Percentiles rank a stretch among this genome's conserved stretches.
phyloP scores from a whole-genome alignment of 2,329 filamentous ascomycete species.

The Fusarium sp. region DNA sequence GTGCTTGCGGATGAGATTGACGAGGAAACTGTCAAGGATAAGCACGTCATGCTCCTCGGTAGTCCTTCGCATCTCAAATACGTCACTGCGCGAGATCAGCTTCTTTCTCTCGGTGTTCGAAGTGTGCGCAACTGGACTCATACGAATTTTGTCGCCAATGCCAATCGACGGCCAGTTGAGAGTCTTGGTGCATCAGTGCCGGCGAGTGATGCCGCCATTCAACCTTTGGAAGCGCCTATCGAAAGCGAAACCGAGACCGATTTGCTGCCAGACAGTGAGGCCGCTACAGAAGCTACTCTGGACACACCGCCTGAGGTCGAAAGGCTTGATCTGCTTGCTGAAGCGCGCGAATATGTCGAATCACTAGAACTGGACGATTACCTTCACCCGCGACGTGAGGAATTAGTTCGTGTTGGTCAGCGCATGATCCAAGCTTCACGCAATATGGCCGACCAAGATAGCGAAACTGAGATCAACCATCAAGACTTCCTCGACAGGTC shows the following conservation, averaged over 20 bases:
- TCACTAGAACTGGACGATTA: conserved; percentile 12
- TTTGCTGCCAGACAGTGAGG: too few species aligned
- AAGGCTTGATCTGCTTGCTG: conserved; percentile 14
- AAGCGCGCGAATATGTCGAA: conserved; percentile 30
- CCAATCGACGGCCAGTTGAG: not conserved
- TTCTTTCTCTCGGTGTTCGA: conserved; percentile 27
- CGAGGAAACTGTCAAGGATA: conserved; percentile 2
- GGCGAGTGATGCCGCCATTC: conserved; percentile 23
- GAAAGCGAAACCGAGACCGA: too few species aligned
- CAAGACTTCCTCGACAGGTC: conserved; percentile 26
- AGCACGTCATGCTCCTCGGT: conserved; percentile 36
- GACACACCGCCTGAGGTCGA: not conserved
- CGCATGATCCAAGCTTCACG: conserved; percentile 31
- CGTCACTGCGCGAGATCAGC: conserved; percentile 30
- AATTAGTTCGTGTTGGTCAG: conserved; percentile 35
- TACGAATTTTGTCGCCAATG: not conserved
- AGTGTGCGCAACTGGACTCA: conserved; percentile 28
- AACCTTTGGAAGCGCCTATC: not conserved
- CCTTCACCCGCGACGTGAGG: conserved; percentile 21
- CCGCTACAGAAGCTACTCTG: not conserved
- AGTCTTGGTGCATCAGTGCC: conserved; percentile 33
- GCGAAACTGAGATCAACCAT: conserved; percentile 3
- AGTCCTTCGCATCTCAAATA: conserved; percentile 23
- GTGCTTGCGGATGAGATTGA: conserved; percentile 20
- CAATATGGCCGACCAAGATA: conserved; percentile 5